Evolutionary conservation across 495 filamentous ascomycete genomes (phyloP).

Genomic region (Penicillium taxi): DNA sequence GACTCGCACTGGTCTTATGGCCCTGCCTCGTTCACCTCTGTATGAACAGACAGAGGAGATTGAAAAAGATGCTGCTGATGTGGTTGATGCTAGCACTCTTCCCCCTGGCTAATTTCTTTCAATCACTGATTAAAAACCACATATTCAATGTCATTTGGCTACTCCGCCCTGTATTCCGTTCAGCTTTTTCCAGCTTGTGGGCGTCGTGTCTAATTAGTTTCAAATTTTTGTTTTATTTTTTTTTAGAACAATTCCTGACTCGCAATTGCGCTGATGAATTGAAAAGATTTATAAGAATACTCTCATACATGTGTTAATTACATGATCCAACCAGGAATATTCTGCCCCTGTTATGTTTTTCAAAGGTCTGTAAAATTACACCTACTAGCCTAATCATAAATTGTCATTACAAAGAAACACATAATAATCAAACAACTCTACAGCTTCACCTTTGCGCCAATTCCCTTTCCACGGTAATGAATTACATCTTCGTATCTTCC

Average conservation of each 20-base stretch:
- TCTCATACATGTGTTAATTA: too few relatives aligned
- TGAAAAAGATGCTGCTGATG: constrained; percentile 77
- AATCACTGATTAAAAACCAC: constrained; percentile 11
- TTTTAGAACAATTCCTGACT: too few relatives aligned
- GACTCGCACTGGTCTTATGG: constrained; percentile 90
- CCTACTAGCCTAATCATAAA: too few relatives aligned
- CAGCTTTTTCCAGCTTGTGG: constrained; percentile 5
- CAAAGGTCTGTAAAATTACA: too few relatives aligned
- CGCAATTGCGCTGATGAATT: too few relatives aligned
- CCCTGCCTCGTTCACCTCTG: constrained; percentile 85
- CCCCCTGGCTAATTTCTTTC: constrained; percentile 68
- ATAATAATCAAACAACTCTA: constrained; percentile 21
- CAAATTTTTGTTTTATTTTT: not conserved
- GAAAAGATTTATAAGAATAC: too few relatives aligned
- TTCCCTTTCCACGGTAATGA: constrained; percentile 62
- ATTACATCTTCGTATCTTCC: constrained; percentile 64
- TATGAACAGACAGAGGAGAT: constrained; percentile 62
- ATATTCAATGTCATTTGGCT: constrained; percentile 22
- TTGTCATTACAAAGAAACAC: constrained; percentile 17
- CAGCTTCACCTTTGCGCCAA: constrained; percentile 63
- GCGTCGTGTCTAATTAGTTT: constrained; percentile 1
- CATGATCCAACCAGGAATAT: too few relatives aligned
- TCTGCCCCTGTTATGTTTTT: too few relatives aligned
- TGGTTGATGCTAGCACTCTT: constrained; percentile 86
- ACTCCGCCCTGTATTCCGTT: constrained; percentile 10